phyloP scores from a whole-genome alignment of 1,284 basidiomycete species.

The Polyporus tsugae region DNA sequence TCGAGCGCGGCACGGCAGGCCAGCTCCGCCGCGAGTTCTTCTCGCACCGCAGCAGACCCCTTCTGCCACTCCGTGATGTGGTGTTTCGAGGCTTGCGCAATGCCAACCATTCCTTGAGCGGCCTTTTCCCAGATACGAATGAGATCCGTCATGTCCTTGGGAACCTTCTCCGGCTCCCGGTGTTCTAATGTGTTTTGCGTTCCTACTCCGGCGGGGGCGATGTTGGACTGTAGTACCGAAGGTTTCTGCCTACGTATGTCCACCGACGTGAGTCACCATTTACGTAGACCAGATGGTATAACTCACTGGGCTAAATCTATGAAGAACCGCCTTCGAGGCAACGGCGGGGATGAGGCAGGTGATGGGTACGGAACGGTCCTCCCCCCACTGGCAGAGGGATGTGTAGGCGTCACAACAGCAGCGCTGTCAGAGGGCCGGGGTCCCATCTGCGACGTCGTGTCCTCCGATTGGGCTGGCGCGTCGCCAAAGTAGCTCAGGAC shows the following conservation, averaged over 20 bases:
- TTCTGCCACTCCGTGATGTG: not conserved
- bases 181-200: not conserved
- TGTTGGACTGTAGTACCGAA: not conserved
- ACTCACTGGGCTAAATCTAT: not conserved
- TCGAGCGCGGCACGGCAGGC: not conserved
- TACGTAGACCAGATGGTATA: not conserved
- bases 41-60: not conserved
- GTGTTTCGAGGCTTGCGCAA: not conserved
- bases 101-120: not conserved
- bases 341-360: not conserved
- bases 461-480: not conserved
- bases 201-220: not conserved
- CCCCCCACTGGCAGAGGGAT: not conserved
- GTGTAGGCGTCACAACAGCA: not conserved
- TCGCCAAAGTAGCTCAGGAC: not conserved
- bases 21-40: conserved; percentile 12
- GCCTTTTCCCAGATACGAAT: not conserved
- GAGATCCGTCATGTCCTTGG: not conserved
- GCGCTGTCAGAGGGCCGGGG: not conserved
- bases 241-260: not conserved
- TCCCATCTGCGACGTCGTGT: not conserved
- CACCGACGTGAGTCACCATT: not conserved
- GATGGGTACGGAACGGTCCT: not conserved
- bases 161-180: not conserved
- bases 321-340: not conserved